A percentile compares a stretch with the other conserved stretches of the same genome.
Evolutionary conservation across 257 asterid species (phyloP).

Genomic region (Solanum tarapatanum): DNA sequence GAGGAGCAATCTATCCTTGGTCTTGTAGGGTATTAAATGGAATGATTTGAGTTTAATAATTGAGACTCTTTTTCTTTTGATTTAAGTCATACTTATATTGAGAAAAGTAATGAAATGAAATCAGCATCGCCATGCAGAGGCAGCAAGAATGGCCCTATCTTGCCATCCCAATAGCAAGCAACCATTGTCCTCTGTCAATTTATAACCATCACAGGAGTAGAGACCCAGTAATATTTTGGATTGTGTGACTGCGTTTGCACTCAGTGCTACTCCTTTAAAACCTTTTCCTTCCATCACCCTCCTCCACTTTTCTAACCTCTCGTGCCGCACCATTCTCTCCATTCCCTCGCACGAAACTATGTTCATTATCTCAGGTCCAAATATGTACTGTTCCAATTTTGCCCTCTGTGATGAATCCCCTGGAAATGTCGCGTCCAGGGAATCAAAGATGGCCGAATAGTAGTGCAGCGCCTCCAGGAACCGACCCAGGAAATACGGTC

Average conservation of each 20-base stretch:
- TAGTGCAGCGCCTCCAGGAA: slow-evolving; percentile 74
- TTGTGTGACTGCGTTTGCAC: slow-evolving; percentile 68
- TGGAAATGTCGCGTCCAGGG: slow-evolving; percentile 75
- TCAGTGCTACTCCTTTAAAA: slow-evolving; percentile 50
- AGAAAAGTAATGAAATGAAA: not conserved
- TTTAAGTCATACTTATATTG: no score
- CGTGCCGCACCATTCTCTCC: slow-evolving; percentile 59
- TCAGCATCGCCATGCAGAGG: slow-evolving; percentile 83
- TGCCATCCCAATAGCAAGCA: slow-evolving; percentile 87
- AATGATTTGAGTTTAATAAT: not conserved
- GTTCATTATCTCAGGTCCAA: slow-evolving; percentile 70
- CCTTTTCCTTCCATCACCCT: slow-evolving; percentile 74
- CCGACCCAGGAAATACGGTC: slow-evolving; percentile 73
- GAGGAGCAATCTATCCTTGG: not conserved
- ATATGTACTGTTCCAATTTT: slow-evolving; percentile 68
- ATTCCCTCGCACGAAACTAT: slow-evolving; percentile 62
- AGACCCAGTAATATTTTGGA: slow-evolving; percentile 66
- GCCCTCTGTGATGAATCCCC: slow-evolving; percentile 69
- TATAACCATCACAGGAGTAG: slow-evolving; percentile 77
- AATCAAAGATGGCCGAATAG: slow-evolving; percentile 70
- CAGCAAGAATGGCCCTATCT: slow-evolving; percentile 68
- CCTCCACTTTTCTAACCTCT: slow-evolving; percentile 79
- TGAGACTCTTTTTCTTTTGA: no score
- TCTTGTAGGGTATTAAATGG: not conserved
- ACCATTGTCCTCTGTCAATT: slow-evolving; percentile 67